A percentile compares a stretch with the other conserved stretches of the same genome.
Evolutionary conservation across 768 basidiomycete genomes (phyloP).

Genomic region (Chlorophyllum brunneum): DNA sequence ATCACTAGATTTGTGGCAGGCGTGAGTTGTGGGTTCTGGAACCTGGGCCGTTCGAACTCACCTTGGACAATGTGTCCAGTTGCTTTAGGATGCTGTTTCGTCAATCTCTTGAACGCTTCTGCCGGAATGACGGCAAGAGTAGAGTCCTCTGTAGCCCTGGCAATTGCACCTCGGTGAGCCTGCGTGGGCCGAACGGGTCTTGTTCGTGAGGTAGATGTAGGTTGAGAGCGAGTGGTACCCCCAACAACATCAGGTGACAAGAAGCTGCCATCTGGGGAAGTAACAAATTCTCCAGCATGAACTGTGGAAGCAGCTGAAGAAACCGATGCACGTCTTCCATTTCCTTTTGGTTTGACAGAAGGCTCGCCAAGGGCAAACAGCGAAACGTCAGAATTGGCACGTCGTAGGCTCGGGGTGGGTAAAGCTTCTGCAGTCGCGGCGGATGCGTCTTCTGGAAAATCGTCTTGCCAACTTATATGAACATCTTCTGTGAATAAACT

Average conservation of each 20-base stretch:
- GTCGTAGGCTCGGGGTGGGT: constrained; percentile 22
- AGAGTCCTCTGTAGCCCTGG: constrained; percentile 90
- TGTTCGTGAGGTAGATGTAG: constrained; percentile 19
- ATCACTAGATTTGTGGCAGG: constrained; percentile 55
- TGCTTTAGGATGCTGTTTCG: constrained; percentile 96
- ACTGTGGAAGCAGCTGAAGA: constrained; percentile 72
- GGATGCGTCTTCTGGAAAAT: constrained; percentile 28
- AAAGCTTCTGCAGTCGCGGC: constrained; percentile 20
- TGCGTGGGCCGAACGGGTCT: constrained; percentile 25
- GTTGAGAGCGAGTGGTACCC: constrained; percentile 16
- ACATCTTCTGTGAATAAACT: constrained; percentile 95
- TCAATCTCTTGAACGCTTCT: constrained; percentile 90
- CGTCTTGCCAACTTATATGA: constrained; percentile 88
- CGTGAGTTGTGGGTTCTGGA: constrained; percentile 11
- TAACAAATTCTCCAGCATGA: constrained; percentile 36
- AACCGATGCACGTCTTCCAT: constrained; percentile 48
- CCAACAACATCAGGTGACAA: constrained; percentile 8
- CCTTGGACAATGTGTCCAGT: constrained; percentile 96
- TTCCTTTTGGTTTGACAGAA: constrained; percentile 21
- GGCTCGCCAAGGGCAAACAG: constrained; percentile 43
- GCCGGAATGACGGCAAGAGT: constrained; percentile 99
- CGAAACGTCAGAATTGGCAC: constrained; percentile 65
- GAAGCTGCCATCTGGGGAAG: constrained; percentile 21
- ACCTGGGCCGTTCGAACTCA: constrained; percentile 20
- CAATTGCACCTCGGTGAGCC: constrained; percentile 71